Evolutionary conservation across 768 basidiomycete genomes (phyloP).

Genomic region (Thelephora ganbajun): DNA sequence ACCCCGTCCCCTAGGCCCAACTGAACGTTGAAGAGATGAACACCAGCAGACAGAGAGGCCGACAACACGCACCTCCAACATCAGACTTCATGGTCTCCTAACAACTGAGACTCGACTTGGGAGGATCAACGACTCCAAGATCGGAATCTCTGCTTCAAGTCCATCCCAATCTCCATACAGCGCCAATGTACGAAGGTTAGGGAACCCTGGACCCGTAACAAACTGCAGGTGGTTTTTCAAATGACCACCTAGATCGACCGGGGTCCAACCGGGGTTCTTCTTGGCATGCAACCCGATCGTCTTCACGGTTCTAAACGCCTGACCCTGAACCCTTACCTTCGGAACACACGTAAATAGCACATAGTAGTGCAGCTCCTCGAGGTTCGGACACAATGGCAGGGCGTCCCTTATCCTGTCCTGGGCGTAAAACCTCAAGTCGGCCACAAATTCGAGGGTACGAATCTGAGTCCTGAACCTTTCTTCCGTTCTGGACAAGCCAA

Average conservation of each 20-base stretch:
- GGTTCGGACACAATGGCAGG: constrained; percentile 29
- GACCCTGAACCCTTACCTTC: too few species aligned
- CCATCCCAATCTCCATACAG: constrained; percentile 42
- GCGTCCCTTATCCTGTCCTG: constrained; percentile 40
- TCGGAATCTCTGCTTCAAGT: constrained; percentile 18
- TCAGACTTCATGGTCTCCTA: background rate
- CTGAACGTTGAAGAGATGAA: too few species aligned
- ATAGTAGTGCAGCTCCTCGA: constrained; percentile 41
- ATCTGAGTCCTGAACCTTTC: constrained; percentile 34
- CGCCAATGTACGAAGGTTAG: constrained; percentile 29
- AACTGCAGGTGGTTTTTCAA: constrained; percentile 33
- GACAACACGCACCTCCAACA: too few species aligned
- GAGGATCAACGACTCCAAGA: background rate
- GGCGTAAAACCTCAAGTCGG: constrained; percentile 46
- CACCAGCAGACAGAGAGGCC: too few species aligned
- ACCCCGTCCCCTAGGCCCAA: too few species aligned
- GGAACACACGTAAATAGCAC: constrained; percentile 11
- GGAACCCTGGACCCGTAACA: constrained; percentile 26
- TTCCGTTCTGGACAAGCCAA: constrained; percentile 21
- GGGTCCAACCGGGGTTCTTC: constrained; percentile 22
- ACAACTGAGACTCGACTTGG: background rate
- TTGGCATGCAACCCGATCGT: constrained; percentile 38
- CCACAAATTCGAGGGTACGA: constrained; percentile 33
- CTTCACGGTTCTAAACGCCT: constrained; percentile 17
- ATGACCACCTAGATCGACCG: constrained; percentile 14